Evolutionary conservation across 1,284 basidiomycete species (phyloP).

Genomic region (Entoloma clypeatum): DNA sequence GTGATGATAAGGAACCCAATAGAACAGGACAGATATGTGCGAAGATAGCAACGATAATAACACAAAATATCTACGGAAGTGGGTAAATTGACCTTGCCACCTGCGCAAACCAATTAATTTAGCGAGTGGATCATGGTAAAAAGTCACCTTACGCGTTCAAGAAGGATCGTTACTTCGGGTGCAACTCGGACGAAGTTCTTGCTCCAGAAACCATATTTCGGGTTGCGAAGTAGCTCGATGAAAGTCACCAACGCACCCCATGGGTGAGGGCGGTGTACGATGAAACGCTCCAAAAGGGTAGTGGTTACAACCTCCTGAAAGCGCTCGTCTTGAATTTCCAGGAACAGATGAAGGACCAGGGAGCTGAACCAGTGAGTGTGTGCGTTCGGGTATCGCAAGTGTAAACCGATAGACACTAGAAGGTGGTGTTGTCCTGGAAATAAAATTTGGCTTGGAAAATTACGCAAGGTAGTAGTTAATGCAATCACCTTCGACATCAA

Average conservation of each 20-base stretch:
- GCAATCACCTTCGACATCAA: conserved; percentile 84
- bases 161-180: conserved; percentile 76
- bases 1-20: conserved; percentile 39
- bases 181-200: conserved; percentile 78
- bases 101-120: conserved; percentile 32
- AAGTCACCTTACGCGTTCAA: conserved; percentile 67
- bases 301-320: conserved; percentile 91
- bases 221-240: conserved; percentile 84
- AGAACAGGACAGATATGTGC: conserved; percentile 30
- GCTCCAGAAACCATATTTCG: conserved; percentile 84
- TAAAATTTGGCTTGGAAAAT: conserved; percentile 11
- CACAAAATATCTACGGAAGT: conserved; percentile 54
- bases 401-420: conserved; percentile 85
- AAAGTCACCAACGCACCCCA: conserved; percentile 95
- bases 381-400: conserved; percentile 94
- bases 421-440: conserved; percentile 85
- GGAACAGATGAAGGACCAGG: conserved; percentile 84
- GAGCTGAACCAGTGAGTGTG: conserved; percentile 96
- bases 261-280: conserved; percentile 94
- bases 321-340: conserved; percentile 67
- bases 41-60: conserved; percentile 59
- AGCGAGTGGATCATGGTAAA: conserved; percentile 8
- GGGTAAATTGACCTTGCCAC: conserved; percentile 72
- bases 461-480: not conserved
- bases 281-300: conserved; percentile 89